Percentiles rank a stretch among this genome's conserved stretches.
These are phyloP conservation scores for Penicillium riverlandense DNA, from an alignment of 495 filamentous ascomycete species.

Conservation along the genomic window DNA sequence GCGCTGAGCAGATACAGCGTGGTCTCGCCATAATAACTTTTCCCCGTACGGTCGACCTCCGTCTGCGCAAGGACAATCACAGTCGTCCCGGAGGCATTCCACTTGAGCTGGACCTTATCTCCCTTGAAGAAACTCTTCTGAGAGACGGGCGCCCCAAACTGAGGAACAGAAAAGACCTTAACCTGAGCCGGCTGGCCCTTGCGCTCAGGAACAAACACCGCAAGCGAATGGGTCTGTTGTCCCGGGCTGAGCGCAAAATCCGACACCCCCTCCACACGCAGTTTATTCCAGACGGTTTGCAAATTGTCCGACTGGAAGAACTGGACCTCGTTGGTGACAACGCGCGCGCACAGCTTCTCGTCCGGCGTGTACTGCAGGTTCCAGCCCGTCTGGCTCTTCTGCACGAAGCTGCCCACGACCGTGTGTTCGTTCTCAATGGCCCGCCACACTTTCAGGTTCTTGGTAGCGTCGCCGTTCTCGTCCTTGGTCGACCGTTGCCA, in stretches of 20 bases:
- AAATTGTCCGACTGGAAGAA: constrained; percentile 87
- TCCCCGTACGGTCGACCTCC: constrained; percentile 94
- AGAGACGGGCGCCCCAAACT: constrained; percentile 72
- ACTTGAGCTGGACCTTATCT: constrained; percentile 96
- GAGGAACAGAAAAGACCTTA: constrained; percentile 88
- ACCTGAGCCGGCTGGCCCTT: constrained; percentile 93
- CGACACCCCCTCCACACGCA: constrained; percentile 82
- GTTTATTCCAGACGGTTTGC: constrained; percentile 84
- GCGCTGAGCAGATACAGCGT: constrained; percentile 92
- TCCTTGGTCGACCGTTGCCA: constrained; percentile 94
- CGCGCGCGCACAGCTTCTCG: constrained; percentile 84
- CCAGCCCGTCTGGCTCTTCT: constrained; percentile 93
- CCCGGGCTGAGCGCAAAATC: constrained; percentile 89
- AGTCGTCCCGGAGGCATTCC: constrained; percentile 85
- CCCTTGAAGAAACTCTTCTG: constrained; percentile 99
- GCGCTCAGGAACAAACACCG: constrained; percentile 88
- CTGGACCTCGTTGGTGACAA: constrained; percentile 94
- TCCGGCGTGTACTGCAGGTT: constrained; percentile 95
- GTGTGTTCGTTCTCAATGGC: constrained; percentile 60
- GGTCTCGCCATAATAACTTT: constrained; percentile 98
- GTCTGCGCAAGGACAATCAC: constrained; percentile 96
- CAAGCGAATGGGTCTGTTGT: constrained; percentile 71
- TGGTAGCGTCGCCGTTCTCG: constrained; percentile 81
- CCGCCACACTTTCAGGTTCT: constrained; percentile 96
- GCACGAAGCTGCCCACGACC: constrained; percentile 83